phyloP scores from a whole-genome alignment of 176 grass and related monocot species.

The Guadua angustifolia region DNA sequence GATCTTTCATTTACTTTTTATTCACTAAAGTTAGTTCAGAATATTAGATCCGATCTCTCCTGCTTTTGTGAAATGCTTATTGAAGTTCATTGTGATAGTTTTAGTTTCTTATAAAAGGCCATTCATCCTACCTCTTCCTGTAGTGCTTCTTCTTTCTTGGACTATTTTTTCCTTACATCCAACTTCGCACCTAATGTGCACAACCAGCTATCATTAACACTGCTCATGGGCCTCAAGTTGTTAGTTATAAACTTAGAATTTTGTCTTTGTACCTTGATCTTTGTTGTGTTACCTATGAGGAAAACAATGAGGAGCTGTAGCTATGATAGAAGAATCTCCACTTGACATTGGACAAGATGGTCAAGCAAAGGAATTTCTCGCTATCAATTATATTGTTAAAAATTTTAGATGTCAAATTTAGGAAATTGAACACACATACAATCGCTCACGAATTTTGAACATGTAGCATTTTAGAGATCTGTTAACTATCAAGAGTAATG shows the following conservation, averaged over 20 bases:
- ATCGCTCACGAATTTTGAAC: neutral
- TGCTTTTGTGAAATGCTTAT: neutral
- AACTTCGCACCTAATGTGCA: neutral
- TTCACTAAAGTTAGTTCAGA: neutral
- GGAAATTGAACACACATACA: neutral
- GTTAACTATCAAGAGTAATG: constrained; percentile 5
- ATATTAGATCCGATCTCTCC: neutral
- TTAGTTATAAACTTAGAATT: constrained; percentile 7
- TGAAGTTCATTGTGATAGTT: neutral
- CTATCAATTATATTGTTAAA: no score
- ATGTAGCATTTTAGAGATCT: neutral
- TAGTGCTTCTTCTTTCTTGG: neutral
- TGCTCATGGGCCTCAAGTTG: constrained; percentile 4
- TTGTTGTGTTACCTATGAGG: constrained; percentile 55
- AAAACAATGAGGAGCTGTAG: constrained; percentile 70
- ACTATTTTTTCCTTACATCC: neutral
- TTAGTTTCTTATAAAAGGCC: neutral
- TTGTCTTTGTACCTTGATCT: neutral
- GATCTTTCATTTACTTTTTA: neutral
- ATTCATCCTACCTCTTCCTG: neutral
- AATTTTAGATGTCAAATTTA: no score
- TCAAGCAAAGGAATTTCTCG: no score
- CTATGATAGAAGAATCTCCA: constrained; percentile 93
- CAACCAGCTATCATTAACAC: neutral
- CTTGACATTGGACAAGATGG: no score